Conservation (phyloP, 441 rosid species). For the Eruca vesicaria region DNA sequence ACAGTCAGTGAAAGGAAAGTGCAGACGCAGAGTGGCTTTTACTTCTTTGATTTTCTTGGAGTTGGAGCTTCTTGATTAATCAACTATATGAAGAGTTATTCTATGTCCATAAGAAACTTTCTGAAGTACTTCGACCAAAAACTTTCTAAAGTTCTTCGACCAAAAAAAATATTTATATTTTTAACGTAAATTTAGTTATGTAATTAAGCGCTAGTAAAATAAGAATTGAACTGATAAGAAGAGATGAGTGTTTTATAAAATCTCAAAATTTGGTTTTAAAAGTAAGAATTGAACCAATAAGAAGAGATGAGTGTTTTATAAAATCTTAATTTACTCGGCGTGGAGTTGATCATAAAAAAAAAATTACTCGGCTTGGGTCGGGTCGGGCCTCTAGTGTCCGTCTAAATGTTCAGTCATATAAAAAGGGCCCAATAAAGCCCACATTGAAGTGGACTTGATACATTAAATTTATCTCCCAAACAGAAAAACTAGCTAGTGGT, state of each 20-base stretch:
- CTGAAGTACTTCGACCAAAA: neutral
- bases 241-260: neutral
- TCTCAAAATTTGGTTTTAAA: neutral
- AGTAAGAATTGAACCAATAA: neutral
- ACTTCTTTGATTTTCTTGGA: constrained; percentile 39
- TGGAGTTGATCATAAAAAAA: too few relatives aligned
- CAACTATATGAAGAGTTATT: neutral
- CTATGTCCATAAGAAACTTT: neutral
- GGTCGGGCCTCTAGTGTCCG: neutral
- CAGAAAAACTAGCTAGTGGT: neutral
- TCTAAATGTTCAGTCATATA: neutral
- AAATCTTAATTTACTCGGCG: too few relatives aligned
- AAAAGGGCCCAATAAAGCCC: neutral
- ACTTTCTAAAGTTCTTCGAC: neutral
- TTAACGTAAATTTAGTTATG: neutral
- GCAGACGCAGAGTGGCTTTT: constrained; percentile 26
- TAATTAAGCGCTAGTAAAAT: too few relatives aligned
- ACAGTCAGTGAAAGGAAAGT: constrained; percentile 28
- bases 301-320: neutral
- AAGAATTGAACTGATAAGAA: neutral
- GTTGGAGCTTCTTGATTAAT: constrained; percentile 31
- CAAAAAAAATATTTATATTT: neutral
- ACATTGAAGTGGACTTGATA: neutral
- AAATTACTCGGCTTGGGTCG: neutral
- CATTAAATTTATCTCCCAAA: neutral